Evolutionary conservation across 306 rosid species (phyloP).

Genomic region (Trifolium subterraneum): DNA sequence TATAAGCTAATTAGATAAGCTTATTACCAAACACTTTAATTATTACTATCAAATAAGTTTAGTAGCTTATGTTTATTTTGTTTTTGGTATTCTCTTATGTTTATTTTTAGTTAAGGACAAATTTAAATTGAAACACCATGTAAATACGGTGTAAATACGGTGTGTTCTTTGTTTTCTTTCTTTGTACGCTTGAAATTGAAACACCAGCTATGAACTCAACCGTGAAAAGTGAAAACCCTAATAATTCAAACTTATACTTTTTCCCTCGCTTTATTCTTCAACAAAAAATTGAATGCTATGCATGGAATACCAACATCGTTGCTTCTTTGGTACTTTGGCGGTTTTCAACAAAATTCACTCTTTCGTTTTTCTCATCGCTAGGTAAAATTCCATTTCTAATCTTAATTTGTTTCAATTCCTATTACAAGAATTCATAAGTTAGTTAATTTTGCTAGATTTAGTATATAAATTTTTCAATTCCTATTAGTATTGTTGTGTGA

Average conservation of each 20-base stretch:
- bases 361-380: constrained; percentile 8
- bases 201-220: constrained; percentile 7
- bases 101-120: too few relatives aligned
- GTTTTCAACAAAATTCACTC: constrained; percentile 32
- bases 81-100: too few relatives aligned
- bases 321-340: neutral
- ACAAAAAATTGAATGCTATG: neutral
- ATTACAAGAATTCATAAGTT: neutral
- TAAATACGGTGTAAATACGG: too few relatives aligned
- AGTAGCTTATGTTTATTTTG: too few relatives aligned
- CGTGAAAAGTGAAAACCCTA: constrained; percentile 7
- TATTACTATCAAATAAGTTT: too few relatives aligned
- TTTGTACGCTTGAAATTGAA: neutral
- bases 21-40: too few relatives aligned
- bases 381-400: constrained; percentile 1
- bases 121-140: too few relatives aligned
- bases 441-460: neutral
- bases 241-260: neutral
- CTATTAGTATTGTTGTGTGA: neutral
- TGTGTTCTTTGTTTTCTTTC: too few relatives aligned
- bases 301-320: neutral
- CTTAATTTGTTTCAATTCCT: neutral
- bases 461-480: constrained; percentile 14
- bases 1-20: too few relatives aligned
- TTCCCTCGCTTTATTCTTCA: constrained; percentile 16